Base-by-base conservation (phyloP, 2,329 filamentous ascomycete genomes). In the Paraconiothyrium sp. region DNA sequence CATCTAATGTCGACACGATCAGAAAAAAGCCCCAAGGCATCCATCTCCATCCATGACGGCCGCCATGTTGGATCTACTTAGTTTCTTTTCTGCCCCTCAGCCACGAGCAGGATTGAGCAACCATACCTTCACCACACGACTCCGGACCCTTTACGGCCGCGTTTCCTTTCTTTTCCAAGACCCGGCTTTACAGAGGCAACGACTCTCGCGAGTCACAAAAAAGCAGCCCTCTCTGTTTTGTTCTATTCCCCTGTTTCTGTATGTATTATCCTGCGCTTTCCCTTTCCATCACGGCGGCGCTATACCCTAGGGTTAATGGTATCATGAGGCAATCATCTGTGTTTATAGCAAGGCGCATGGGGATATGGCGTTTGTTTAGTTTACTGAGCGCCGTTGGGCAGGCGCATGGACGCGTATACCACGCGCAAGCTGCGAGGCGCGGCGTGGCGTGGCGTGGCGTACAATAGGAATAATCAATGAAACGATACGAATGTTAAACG, bases 151-250 rank as follows among this genome's bases (percentile, higher is more conserved):
- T 22, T 57, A n/a, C 16, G 51, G 37, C 49, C 49, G 34, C 48
- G 48, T 4, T 24, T 41, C 39, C n/a, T 54, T 52, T 57, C 35
- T 55, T 35, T 27, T 64, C 37, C 20, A n/a, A 14, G 14, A 46
- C 47, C 32, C 61, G 72, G 73, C 70, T 72, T 75, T 72, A 55
- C 58, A 68, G 64, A 74, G 63, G 63, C 56, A 61, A 61, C 54
- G 51, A 64, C 70, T 70, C 64, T 70, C 67, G 66, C 64, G 64
- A 67, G 72, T 64, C 65, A 52, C 66, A 74, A 74, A 75, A 63
- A 46, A 54, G 32, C 49, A 62, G 51, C 39, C 50, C 46, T 60
- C 67, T 67, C 43, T 54, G 54, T 27, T 63, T 54, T 48, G 55
- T 27, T 65, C 57, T 48, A 64, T 65, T 66, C 59, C 63, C 60